These are phyloP conservation scores for Alternaria hordeiaustralica DNA, from an alignment of 2,329 filamentous ascomycete species.

Conservation along the genomic window DNA sequence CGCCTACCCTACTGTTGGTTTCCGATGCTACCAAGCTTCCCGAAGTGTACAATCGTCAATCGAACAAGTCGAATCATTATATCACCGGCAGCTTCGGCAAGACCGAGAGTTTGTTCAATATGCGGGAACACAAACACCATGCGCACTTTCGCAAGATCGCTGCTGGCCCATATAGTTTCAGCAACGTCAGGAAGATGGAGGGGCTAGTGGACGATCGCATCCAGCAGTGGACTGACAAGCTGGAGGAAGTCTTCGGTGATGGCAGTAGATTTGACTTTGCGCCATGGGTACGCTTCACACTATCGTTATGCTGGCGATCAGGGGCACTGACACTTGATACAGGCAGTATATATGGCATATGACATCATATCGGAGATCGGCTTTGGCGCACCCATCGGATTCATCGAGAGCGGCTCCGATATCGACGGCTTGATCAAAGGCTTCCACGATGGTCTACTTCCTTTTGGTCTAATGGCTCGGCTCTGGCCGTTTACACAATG, in stretches of 20 bases:
- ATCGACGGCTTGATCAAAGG: conserved; percentile 62
- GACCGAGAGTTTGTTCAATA: conserved; percentile 64
- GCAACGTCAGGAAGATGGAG: conserved; percentile 66
- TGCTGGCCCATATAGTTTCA: conserved; percentile 63
- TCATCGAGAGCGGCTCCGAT: conserved; percentile 60
- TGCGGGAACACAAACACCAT: conserved; percentile 60
- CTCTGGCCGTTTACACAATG: conserved; percentile 62
- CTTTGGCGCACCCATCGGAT: conserved; percentile 64
- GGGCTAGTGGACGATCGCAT: conserved; percentile 61
- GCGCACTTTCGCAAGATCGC: conserved; percentile 61
- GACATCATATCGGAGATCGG: conserved; percentile 64
- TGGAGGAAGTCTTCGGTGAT: conserved; percentile 56
- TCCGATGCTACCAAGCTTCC: conserved; percentile 63
- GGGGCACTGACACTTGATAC: background rate
- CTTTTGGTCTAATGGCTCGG: conserved; percentile 60
- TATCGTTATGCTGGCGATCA: background rate
- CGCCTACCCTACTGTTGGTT: conserved; percentile 60
- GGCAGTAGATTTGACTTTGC: conserved; percentile 61
- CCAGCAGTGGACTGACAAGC: conserved; percentile 57
- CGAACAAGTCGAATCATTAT: conserved; percentile 65
- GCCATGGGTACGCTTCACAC: conserved; percentile 49
- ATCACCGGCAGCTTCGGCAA: conserved; percentile 65
- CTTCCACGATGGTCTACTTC: conserved; percentile 60
- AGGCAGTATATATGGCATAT: conserved; percentile 58
- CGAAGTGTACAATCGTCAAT: conserved; percentile 62